Evolutionary conservation across 192 early-diverging fungal genomes (phyloP), one percentile per base, ranked within the genome.

Genomic region (Coemansia sp.): DNA sequence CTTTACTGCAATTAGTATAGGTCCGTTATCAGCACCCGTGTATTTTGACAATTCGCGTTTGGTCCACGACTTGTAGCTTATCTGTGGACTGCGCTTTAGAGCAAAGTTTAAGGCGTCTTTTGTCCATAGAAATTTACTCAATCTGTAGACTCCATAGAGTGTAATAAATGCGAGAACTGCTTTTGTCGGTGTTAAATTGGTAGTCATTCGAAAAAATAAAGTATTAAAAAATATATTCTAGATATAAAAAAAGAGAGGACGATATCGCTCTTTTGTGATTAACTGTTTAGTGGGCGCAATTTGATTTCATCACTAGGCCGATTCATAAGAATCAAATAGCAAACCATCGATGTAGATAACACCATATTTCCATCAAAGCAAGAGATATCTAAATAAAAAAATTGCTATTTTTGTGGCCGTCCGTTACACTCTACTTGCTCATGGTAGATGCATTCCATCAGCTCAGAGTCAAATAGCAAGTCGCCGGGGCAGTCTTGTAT

Each of bases 1-100:
- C 62, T 90, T 89, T 7, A 97, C 88, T 2, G 85, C 94, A 78
- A 97, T 89, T 24, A 91, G 89, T 39, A 99, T 93, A 10, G 86
- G 85, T 3, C 83, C 81, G n/a, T 71, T 43, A 3, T 70, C 58
- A 0, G 31, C 53, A 0, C 81, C 81, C 5, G 73, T 70, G 64
- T 72, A 75, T 34, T 43, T 15, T 6, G 81, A 65, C 15, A 83
- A 66, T 47, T 78, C 70, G 36, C 81, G 81, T 38, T 83, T 83
- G 34, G 81, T 83, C 76, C 76, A 83, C 20, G 64, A 55, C 6
- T 50, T 39, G 58, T 75, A 78, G 1, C 38, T 11, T 12, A 73
- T 52, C 20, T 46, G 61, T 0, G 58, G 58, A 2, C 55, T 47
- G 3, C 39, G 67, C 36, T 70, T 78, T n/a, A 52, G 47, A 3